Conservation (phyloP, 345 rosid species). For the Gossypium raimondii region DNA sequence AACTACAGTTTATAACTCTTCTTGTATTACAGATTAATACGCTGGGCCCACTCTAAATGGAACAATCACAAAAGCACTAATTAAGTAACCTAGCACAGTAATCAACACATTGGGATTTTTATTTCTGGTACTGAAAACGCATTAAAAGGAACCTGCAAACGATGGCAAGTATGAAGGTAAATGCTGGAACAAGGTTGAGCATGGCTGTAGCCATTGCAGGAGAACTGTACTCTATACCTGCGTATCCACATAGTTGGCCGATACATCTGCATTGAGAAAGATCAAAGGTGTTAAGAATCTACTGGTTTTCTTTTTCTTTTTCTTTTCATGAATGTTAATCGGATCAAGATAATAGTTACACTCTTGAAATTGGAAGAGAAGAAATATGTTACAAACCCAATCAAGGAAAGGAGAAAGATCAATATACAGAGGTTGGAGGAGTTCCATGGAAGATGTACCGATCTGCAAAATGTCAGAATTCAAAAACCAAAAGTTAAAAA, state of each 20-base stretch:
- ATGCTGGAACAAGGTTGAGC: slow-evolving; percentile 57
- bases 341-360: background rate
- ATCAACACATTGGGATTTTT: background rate
- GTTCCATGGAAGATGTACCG: slow-evolving; percentile 24
- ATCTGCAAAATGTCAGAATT: slow-evolving; percentile 21
- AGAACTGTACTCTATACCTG: slow-evolving; percentile 52
- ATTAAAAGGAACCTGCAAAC: slow-evolving; percentile 39
- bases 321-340: background rate
- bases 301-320: too few species aligned
- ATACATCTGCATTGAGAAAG: slow-evolving; percentile 18
- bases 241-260: slow-evolving; percentile 38
- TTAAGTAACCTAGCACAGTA: too few species aligned
- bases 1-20: background rate
- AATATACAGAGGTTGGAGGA: slow-evolving; percentile 31
- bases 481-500: background rate
- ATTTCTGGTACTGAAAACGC: background rate
- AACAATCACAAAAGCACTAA: background rate
- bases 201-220: slow-evolving; percentile 55
- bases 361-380: slow-evolving; percentile 7
- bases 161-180: slow-evolving; percentile 53
- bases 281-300: slow-evolving; percentile 5
- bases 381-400: slow-evolving; percentile 31
- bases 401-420: slow-evolving; percentile 35
- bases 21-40: background rate
- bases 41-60: background rate